Evolutionary conservation across 1,139 yeast species (phyloP), one percentile per base, ranked within the genome.

Genomic region (Suhomyces anneliseae): DNA sequence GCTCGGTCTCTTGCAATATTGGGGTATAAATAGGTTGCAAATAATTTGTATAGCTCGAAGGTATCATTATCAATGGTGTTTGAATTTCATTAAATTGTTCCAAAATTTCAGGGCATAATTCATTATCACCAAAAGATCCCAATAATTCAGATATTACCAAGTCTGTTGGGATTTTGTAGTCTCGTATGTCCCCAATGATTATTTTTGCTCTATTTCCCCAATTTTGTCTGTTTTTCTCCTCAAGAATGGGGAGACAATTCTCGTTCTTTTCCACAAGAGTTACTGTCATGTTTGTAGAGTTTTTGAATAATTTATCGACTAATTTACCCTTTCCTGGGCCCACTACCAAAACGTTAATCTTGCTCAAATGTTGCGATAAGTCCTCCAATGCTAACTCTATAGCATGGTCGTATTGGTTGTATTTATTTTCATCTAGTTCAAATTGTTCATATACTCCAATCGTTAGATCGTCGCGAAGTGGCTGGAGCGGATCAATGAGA

Each of bases 121-220:
- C 98, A 63, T 92, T 92, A 63, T 95, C 93, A 1, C 96, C 97
- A 68, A 90, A 86, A 7, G 96, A 88, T 2, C 97, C 97, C 27
- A 92, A 65, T 31, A 92, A 70, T 61, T 92, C 98, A 38, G 95
- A 86, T 1, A 92, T 74, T 11, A 90, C 76, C 39, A 90, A 60
- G 57, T 87, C 78, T 52, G 57, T 40, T 34, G 73, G 14, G 7
- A 49, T 9, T 2, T 61, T 49, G 77, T 83, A 78, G 4, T 57
- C 51, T 29, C 90, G 68, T 65, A 83, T 79, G 63, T 90, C 96
- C 7, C 69, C 72, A 42, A 73, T 65, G 2, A 84, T 60, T 5
- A 90, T 64, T 7, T 72, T 62, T 1, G 87, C 85, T 11, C 54
- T 47, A 32, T 65, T 59, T 8, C 61, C 56, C 88, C 89, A 83